Evolutionary conservation across 176 grass and related monocot species (phyloP), one percentile per base, ranked within the genome.

Genomic region (Juncus inflexus): DNA sequence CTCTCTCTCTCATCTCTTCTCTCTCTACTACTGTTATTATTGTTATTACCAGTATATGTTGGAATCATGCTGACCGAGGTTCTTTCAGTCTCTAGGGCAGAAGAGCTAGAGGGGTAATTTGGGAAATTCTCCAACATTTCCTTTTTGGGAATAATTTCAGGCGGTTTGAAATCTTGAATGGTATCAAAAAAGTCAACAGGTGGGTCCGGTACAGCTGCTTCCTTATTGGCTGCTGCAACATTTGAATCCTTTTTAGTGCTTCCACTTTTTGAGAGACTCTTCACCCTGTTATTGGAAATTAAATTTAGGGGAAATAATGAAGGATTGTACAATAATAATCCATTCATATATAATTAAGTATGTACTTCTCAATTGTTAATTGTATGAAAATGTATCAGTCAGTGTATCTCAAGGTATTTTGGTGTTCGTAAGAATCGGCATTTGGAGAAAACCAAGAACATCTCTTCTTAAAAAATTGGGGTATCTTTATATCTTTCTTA

Each of bases 181-280:
- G 55, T 50, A 19, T 99, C 85, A 28, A 89, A 73, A 72, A 77
- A 64, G 72, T 79, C 67, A 83, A 50, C 70, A 81, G 80, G 84
- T 70, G 62, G 67, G 63, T 62, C 68, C 63, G 3, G 63, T 67
- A 55, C 42, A 56, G 54, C 12, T 58, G 75, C 68, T 43, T 99
- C 94, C 78, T 83, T 89, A 68, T 28, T 73, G 52, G 70, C 69
- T 83, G 81, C 61, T 57, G 37, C 83, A 63, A 56, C 39, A 41
- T 65, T 51, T 42, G 83, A 90, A 10, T 99, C 94, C 74, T 92
- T 99, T 74, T 76, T 97, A 56, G 88, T 56, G 78, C 86, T 99
- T 35, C 83, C 76, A 35, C 88, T 76, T 68, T 90, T 99, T 45
- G 94, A 99, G 51, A 99, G 94, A 86, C 94, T 99, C 86, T 99